Evolutionary conservation across 2,329 filamentous ascomycete genomes (phyloP), one percentile per base, ranked within the genome.

Genomic region (Colletotrichum cordylinicola): DNA sequence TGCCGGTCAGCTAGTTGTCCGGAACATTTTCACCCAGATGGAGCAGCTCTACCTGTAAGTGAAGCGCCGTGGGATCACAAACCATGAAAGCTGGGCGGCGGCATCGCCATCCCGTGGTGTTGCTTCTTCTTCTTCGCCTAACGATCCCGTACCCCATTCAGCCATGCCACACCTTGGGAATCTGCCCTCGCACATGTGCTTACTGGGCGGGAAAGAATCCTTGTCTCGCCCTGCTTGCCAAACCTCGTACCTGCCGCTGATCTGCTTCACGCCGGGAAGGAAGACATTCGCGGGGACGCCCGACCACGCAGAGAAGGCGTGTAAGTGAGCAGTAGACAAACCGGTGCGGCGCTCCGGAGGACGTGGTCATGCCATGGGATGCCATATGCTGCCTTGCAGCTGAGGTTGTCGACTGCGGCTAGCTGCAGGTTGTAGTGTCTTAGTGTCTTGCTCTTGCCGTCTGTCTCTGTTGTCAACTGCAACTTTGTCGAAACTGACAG

Each of bases 331-430:
- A 76, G 70, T n/a, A 31, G 13, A 16, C 55, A 7, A 43, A 12
- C 55, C 29, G 35, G 58, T 31, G 18, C 56, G 43, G 74, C 21
- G 65, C 15, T 60, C 64, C 64, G 74, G 70, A 69, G 16, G 29
- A 29, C 55, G 69, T 72, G 68, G 66, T 64, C 72, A n/a, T 75
- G 35, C 37, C 73, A 73, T 67, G 58, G 58, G 48, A 24, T 61
- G 67, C 67, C 64, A 56, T 56, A 39, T 56, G 37, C 18, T 33
- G n/a, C n/a, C 27, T 18, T 27, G 64, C 39, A 65, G 43, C 43
- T 52, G n/a, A 52, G n/a, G 27, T 56, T 55, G 58, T 69, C 35
- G n/a, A 58, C 58, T 52, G 33, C 12, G 15, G 29, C 43, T 60
- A 73, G 70, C 70, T 58, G 43, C 58, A 73, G 70, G 35, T 31